phyloP scores from a whole-genome alignment of 805 yeast genomes.

The Barnettozyma siamensis region DNA sequence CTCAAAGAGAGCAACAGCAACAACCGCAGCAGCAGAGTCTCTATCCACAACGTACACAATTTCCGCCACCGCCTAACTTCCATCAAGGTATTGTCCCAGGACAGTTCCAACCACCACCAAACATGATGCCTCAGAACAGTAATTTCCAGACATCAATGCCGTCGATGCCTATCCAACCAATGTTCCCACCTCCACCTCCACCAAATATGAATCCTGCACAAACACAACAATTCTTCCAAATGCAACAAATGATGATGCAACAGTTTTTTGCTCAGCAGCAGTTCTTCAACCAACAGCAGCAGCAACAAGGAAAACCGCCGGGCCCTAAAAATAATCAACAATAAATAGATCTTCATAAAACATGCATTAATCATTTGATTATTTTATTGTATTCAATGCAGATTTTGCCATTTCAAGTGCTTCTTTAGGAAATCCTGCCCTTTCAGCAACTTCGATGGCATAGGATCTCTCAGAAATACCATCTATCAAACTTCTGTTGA shows the following conservation, averaged over 20 bases:
- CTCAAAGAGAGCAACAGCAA: slow-evolving; percentile 21
- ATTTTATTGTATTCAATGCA: slow-evolving; percentile 38
- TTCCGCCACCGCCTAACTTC: slow-evolving; percentile 1
- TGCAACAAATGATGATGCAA: slow-evolving; percentile 25
- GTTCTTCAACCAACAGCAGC: slow-evolving; percentile 1
- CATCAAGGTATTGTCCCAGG: slow-evolving; percentile 5
- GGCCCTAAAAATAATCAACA: slow-evolving; percentile 2
- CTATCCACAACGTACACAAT: slow-evolving; percentile 4
- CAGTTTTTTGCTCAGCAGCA: slow-evolving; percentile 15
- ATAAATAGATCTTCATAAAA: neutral
- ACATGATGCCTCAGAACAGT: slow-evolving; percentile 6
- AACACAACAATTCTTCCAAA: slow-evolving; percentile 24
- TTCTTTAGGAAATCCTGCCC: slow-evolving; percentile 83
- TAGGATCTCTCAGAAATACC: slow-evolving; percentile 92
- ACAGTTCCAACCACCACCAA: slow-evolving; percentile 18
- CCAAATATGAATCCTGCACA: slow-evolving; percentile 20
- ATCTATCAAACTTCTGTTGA: slow-evolving; percentile 80
- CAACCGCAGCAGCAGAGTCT: slow-evolving; percentile 1
- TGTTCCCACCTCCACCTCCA: slow-evolving; percentile 29
- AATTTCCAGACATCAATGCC: slow-evolving; percentile 10
- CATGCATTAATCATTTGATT: no score
- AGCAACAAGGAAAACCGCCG: slow-evolving; percentile 28
- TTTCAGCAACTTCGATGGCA: slow-evolving; percentile 95
- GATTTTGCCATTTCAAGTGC: slow-evolving; percentile 76
- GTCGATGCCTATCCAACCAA: slow-evolving; percentile 11